Evolutionary conservation across 805 yeast genomes (phyloP), one percentile per base, ranked within the genome.

Genomic region (Cyberlindnera petersonii): DNA sequence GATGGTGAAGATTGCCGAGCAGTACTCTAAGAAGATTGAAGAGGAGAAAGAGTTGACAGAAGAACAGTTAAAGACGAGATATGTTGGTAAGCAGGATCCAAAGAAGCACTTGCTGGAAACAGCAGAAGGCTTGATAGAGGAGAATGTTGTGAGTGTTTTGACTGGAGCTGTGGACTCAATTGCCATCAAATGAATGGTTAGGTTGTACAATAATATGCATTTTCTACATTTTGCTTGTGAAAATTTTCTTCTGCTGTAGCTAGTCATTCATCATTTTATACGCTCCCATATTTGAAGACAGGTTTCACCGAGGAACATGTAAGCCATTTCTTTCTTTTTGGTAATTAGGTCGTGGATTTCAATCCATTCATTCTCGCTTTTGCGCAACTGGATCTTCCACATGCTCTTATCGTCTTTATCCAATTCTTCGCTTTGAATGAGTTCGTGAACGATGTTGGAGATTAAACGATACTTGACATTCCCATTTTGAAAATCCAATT

Each of bases 61-160:
- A 55, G 96, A 86, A 28, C 93, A 89, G 63, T 74, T 91, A 52
- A 87, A 86, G 64, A 91, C 96, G 7, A 80, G 98, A 60, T 94
- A 91, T 58, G 97, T 93, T 26, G 99, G 99, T 53, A 89, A 87
- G 61, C 97, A 91, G 65, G 98, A 93, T 64, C 99, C 99, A 29
- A 93, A 94, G 78, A 93, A 91, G 69, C 99, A 93, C 68, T 71
- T 93, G 54, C 75, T 82, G 33, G 96, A 86, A 47, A 85, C 94
- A 1, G 94, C 96, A 9, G 94, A 86, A 49, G 69, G 72, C 44
- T 71, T 86, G 37, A 77, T 94, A 53, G 98, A 93, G 63, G 93
- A 86, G 37, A 94, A 93, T 59, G 81, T 93, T 34, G 87, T 86
- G 10, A 79, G 95, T 24, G 74, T 91, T 47, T 70, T 89, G 57